phyloP scores from a whole-genome alignment of 768 basidiomycete genomes.

The Rhizopogon sp. region DNA sequence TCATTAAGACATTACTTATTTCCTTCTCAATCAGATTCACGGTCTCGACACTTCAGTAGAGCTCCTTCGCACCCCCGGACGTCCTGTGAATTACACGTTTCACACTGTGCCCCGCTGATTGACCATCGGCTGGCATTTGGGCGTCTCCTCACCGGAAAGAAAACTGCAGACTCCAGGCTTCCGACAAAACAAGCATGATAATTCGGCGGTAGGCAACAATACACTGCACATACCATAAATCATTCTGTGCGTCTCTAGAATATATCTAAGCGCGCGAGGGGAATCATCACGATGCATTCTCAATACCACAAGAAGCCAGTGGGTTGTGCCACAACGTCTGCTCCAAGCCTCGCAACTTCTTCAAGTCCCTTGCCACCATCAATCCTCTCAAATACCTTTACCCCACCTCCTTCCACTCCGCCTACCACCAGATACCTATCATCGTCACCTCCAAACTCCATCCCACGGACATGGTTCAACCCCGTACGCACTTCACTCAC shows the following conservation, averaged over 20 bases:
- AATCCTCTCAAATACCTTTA: constrained; percentile 66
- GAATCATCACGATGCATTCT: not conserved
- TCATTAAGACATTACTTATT: constrained; percentile 24
- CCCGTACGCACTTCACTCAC: constrained; percentile 65
- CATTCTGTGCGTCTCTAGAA: not conserved
- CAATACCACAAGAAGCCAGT: constrained; percentile 36
- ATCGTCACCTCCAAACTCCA: constrained; percentile 60
- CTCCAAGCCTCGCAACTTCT: constrained; percentile 42
- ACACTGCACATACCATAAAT: not conserved
- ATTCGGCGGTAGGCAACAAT: too few relatives aligned
- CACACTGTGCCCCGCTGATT: too few relatives aligned
- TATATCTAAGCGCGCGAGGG: not conserved
- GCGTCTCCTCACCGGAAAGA: too few relatives aligned
- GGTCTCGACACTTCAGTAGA: constrained; percentile 28
- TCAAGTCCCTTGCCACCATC: constrained; percentile 53
- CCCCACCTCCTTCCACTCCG: constrained; percentile 57
- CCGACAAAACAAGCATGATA: too few relatives aligned
- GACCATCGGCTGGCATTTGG: too few relatives aligned
- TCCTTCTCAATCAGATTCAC: constrained; percentile 34
- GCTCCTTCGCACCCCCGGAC: constrained; percentile 21
- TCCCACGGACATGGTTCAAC: constrained; percentile 63
- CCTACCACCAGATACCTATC: constrained; percentile 61
- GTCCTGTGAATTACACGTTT: too few relatives aligned
- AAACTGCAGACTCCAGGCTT: too few relatives aligned
- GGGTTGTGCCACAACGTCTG: constrained; percentile 27